Evolutionary conservation across 345 rosid species (phyloP).

Genomic region (Populus davidiana): DNA sequence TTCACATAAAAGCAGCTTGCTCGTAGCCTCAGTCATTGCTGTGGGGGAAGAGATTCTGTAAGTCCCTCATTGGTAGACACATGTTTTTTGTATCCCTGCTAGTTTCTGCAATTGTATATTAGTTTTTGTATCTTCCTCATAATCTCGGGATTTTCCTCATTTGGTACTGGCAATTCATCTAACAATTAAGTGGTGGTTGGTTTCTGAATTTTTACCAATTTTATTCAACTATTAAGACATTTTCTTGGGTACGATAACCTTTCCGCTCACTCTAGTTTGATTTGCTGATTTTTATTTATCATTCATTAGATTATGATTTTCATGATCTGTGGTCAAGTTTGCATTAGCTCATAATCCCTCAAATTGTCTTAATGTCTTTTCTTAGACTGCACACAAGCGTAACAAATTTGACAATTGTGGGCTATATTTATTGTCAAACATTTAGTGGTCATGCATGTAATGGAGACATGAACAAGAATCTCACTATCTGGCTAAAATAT

Average conservation of each 20-base stretch:
- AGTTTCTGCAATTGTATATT: not conserved
- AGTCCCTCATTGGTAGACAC: constrained; percentile 43
- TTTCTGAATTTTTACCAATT: not conserved
- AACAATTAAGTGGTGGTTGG: not conserved
- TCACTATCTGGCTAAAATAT: not conserved
- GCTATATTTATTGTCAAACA: not conserved
- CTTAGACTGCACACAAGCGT: not conserved
- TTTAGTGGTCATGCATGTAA: not conserved
- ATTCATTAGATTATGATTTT: not conserved
- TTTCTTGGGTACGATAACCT: not conserved
- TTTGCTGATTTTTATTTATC: not conserved
- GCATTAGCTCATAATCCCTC: not conserved
- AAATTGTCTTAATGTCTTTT: not conserved
- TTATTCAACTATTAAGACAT: not conserved
- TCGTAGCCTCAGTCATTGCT: constrained; percentile 62
- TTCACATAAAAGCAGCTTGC: constrained; percentile 43
- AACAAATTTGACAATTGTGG: not conserved
- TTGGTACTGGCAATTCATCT: not conserved
- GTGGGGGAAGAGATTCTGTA: constrained; percentile 99
- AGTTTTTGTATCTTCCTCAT: not conserved
- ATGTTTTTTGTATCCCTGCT: constrained; percentile 1
- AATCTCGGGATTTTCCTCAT: not conserved
- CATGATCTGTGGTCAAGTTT: not conserved
- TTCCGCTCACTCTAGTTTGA: not conserved
- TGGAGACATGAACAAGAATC: not conserved